These are phyloP conservation scores for Trichosporon faecale DNA, from an alignment of 1,284 basidiomycete genomes.

Conservation along the genomic window DNA sequence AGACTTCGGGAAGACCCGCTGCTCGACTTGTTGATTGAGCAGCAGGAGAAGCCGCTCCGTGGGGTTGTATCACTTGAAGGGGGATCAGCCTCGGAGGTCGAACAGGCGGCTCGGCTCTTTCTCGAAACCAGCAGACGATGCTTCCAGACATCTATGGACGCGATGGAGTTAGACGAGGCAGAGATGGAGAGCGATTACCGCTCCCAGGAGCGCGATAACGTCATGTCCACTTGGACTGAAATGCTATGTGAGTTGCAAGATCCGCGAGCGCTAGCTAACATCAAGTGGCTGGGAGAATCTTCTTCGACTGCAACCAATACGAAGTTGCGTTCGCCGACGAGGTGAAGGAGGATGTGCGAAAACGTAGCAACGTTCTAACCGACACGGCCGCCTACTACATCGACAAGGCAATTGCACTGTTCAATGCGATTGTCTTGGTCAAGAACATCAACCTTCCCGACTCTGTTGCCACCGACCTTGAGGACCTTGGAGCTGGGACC, in stretches of 20 bases:
- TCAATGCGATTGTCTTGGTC: background rate
- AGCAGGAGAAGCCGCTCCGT: background rate
- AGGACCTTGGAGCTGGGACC: background rate
- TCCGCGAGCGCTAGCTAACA: background rate
- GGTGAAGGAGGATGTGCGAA: background rate
- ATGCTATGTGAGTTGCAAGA: background rate
- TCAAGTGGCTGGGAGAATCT: background rate
- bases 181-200: background rate
- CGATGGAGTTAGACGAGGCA: background rate
- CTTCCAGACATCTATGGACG: background rate
- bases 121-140: background rate
- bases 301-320: conserved; percentile 2
- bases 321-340: background rate
- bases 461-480: background rate
- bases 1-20: background rate
- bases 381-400: background rate
- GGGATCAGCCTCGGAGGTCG: background rate
- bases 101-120: background rate
- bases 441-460: background rate
- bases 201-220: background rate
- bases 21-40: background rate
- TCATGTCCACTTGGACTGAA: background rate
- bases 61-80: background rate
- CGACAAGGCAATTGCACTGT: background rate
- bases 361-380: background rate